These are phyloP conservation scores for Pythium chondricola DNA, from an alignment of 352 stramenopile species.

Conservation along the genomic window DNA sequence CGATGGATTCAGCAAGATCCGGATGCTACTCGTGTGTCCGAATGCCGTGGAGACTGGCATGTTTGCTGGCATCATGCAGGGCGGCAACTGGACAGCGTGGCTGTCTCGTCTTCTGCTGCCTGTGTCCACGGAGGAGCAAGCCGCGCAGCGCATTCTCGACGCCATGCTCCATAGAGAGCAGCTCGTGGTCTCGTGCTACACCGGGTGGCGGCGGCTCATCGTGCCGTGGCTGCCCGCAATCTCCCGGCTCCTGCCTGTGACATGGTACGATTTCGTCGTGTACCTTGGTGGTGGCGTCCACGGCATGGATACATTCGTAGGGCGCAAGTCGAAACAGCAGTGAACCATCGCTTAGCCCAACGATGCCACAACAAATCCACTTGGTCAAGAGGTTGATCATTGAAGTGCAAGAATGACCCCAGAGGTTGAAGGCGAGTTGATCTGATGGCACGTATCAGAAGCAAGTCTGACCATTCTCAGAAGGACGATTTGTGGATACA, in stretches of 20 bases:
- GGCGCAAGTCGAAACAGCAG: slow-evolving; percentile 13
- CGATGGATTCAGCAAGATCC: slow-evolving; percentile 45
- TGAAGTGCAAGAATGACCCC: no score
- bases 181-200: slow-evolving; percentile 61
- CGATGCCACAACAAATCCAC: neutral
- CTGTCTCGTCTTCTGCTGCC: slow-evolving; percentile 41
- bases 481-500: no score
- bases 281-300: slow-evolving; percentile 50
- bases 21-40: slow-evolving; percentile 70
- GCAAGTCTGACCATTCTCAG: no score
- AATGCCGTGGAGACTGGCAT: slow-evolving; percentile 70
- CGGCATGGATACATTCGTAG: slow-evolving; percentile 75
- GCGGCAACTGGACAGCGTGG: slow-evolving; percentile 28
- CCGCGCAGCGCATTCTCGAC: slow-evolving; percentile 41
- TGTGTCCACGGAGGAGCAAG: slow-evolving; percentile 37
- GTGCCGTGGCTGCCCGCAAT: slow-evolving; percentile 47
- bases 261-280: slow-evolving; percentile 45
- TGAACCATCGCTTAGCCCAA: neutral
- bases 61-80: slow-evolving; percentile 54
- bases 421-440: no score
- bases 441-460: no score
- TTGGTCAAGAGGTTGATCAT: neutral
- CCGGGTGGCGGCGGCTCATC: slow-evolving; percentile 39
- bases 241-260: slow-evolving; percentile 47
- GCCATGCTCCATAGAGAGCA: slow-evolving; percentile 51